These are phyloP conservation scores for Talaromyces adpressus DNA, from an alignment of 495 filamentous ascomycete species.

Conservation along the genomic window DNA sequence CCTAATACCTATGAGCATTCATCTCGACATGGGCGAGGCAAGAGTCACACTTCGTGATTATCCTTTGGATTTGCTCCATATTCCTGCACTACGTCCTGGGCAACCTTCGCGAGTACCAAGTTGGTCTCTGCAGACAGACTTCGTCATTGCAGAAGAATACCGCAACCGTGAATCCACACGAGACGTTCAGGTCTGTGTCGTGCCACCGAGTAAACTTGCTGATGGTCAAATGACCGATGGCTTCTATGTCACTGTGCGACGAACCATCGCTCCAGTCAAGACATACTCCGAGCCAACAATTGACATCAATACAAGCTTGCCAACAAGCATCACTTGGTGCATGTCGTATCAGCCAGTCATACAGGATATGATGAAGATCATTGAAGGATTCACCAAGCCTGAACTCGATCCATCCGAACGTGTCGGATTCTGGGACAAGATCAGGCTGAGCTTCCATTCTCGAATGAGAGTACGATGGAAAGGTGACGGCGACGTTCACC, in stretches of 20 bases:
- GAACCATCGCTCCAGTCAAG: conserved; percentile 92
- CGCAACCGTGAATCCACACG: conserved; percentile 69
- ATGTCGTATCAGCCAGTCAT: conserved; percentile 97
- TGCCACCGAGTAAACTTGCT: conserved; percentile 57
- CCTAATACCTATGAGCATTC: conserved; percentile 81
- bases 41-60: conserved; percentile 84
- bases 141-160: conserved; percentile 94
- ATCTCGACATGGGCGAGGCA: conserved; percentile 87
- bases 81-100: conserved; percentile 71
- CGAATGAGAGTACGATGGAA: conserved; percentile 82
- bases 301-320: conserved; percentile 85
- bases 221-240: conserved; percentile 35
- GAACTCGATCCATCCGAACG: conserved; percentile 89
- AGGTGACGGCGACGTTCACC: conserved; percentile 91
- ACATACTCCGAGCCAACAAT: conserved; percentile 88
- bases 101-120: conserved; percentile 77
- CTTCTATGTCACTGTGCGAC: conserved; percentile 77
- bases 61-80: conserved; percentile 83
- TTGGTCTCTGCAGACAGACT: conserved; percentile 79
- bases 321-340: conserved; percentile 93
- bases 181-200: conserved; percentile 74
- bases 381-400: conserved; percentile 94
- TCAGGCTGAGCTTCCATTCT: conserved; percentile 91
- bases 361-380: conserved; percentile 99
- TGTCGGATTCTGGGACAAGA: conserved; percentile 99